phyloP scores from a whole-genome alignment of 495 filamentous ascomycete species.

The Letharia columbiana region DNA sequence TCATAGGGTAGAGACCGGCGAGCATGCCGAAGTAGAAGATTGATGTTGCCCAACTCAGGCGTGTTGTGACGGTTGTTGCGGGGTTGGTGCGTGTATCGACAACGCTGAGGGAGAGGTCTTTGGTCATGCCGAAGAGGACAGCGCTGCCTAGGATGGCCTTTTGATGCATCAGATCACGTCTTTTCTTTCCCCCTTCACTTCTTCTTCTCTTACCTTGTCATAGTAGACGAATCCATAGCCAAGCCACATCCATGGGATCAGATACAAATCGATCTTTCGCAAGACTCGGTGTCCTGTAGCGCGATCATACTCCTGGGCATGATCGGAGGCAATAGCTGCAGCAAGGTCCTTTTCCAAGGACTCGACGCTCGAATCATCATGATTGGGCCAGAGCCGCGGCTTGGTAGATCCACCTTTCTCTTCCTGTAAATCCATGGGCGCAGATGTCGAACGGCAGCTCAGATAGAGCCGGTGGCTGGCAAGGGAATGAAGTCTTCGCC shows the following conservation, averaged over 20 bases:
- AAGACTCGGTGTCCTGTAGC: conserved; percentile 46
- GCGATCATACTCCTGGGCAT: conserved; percentile 45
- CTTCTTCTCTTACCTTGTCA: conserved; percentile 47
- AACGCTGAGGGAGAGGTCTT: conserved; percentile 50
- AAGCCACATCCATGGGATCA: conserved; percentile 65
- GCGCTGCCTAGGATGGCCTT: conserved; percentile 66
- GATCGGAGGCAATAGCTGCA: conserved; percentile 42
- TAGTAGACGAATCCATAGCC: conserved; percentile 71
- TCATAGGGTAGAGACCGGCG: conserved; percentile 63
- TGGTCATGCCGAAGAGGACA: conserved; percentile 65
- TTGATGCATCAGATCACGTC: conserved; percentile 4
- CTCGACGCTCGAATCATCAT: conserved; percentile 5
- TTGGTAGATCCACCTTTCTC: not conserved
- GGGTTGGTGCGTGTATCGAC: conserved; percentile 46
- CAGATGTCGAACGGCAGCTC: not conserved
- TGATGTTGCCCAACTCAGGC: conserved; percentile 66
- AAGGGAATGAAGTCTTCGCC: not conserved
- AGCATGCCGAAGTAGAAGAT: conserved; percentile 77
- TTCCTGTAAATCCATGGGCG: not conserved
- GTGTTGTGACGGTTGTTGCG: conserved; percentile 48
- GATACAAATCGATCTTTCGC: conserved; percentile 60
- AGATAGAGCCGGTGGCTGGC: not conserved
- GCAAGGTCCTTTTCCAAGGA: conserved; percentile 39
- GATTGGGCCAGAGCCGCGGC: too few species aligned
- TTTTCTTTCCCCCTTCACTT: not conserved